Conservation (phyloP, 306 rosid genomes). For the Vigna hirtella region DNA sequence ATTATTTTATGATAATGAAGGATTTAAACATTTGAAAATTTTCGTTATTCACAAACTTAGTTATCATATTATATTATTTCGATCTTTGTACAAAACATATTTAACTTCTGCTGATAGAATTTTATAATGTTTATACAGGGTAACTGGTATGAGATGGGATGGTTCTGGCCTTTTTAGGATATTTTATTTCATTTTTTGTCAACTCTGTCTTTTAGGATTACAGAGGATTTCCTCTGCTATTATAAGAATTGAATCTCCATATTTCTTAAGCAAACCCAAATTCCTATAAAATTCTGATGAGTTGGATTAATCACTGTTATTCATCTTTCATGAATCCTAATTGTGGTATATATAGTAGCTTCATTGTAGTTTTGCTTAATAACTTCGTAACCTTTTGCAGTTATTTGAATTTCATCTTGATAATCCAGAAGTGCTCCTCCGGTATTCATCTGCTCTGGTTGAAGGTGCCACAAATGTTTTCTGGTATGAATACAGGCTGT, state of each 20-base stretch:
- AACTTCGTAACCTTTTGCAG: slow-evolving; percentile 58
- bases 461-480: slow-evolving; percentile 95
- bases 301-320: slow-evolving; percentile 17
- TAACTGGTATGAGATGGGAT: no score
- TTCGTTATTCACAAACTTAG: neutral
- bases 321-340: neutral
- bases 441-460: slow-evolving; percentile 95
- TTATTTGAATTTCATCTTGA: slow-evolving; percentile 88
- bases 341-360: slow-evolving; percentile 25
- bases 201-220: neutral
- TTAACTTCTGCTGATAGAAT: neutral
- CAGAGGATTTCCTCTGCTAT: neutral
- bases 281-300: slow-evolving; percentile 15
- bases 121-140: neutral
- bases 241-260: slow-evolving; percentile 15
- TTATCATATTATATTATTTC: neutral
- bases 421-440: slow-evolving; percentile 89
- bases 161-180: no score
- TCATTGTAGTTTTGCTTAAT: slow-evolving; percentile 32
- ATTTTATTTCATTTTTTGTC: slow-evolving; percentile 23
- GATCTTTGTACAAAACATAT: neutral
- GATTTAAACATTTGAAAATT: neutral
- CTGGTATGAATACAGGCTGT: slow-evolving; percentile 70
- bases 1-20: neutral
- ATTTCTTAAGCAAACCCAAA: neutral